Percentiles rank a stretch among this genome's conserved stretches.
phyloP scores from a whole-genome alignment of 1,284 basidiomycete species.

The Agroathelia rolfsii region DNA sequence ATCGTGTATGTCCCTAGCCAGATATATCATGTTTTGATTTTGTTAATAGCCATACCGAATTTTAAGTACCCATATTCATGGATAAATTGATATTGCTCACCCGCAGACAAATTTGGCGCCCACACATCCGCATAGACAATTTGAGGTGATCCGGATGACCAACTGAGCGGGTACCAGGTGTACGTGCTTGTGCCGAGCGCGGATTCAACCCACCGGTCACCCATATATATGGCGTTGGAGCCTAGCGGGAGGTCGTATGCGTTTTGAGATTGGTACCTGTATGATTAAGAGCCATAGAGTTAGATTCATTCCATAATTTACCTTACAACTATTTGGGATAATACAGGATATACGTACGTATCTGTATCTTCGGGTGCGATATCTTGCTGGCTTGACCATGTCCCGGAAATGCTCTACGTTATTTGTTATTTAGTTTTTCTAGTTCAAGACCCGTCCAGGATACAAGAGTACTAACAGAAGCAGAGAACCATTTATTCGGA shows the following conservation, averaged over 20 bases:
- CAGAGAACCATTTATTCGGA: conserved; percentile 50
- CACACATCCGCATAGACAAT: conserved; percentile 52
- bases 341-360: too few relatives aligned
- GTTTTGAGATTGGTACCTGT: conserved; percentile 60
- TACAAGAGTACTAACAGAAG: conserved; percentile 35
- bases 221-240: conserved; percentile 49
- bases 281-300: too few relatives aligned
- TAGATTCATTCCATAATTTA: too few relatives aligned
- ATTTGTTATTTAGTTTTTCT: too few relatives aligned
- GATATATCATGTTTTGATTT: too few relatives aligned
- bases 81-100: conserved; percentile 14
- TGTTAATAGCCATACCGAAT: too few relatives aligned
- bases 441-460: too few relatives aligned
- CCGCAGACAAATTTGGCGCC: conserved; percentile 39
- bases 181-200: conserved; percentile 49
- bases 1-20: conserved; percentile 40
- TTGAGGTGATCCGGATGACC: conserved; percentile 40
- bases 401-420: conserved; percentile 47
- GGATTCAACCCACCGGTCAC: conserved; percentile 51
- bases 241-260: conserved; percentile 43
- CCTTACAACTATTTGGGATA: too few relatives aligned
- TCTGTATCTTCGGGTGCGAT: conserved; percentile 39
- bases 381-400: conserved; percentile 48
- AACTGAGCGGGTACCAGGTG: conserved; percentile 52
- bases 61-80: too few relatives aligned